phyloP scores from a whole-genome alignment of 2,329 filamentous ascomycete species.

The Thelonectria discophora region DNA sequence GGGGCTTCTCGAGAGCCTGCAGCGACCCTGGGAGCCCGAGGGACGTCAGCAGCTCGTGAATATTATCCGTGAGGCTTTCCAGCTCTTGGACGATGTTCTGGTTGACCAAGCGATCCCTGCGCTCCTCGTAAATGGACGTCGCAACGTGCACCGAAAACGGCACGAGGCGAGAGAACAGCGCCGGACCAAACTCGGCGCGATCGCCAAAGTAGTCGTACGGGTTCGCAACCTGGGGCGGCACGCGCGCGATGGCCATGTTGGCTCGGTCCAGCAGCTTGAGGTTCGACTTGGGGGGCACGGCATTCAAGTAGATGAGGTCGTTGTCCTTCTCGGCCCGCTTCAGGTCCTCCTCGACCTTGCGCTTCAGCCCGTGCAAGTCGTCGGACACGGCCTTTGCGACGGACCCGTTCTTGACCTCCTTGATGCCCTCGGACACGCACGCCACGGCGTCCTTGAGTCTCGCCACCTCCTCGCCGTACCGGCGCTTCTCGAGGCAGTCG shows the following conservation, averaged over 20 bases:
- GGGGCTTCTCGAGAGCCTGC: slow-evolving; percentile 92
- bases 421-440: slow-evolving; percentile 87
- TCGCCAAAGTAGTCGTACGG: slow-evolving; percentile 84
- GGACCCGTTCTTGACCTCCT: slow-evolving; percentile 76
- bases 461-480: slow-evolving; percentile 95
- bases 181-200: slow-evolving; percentile 80
- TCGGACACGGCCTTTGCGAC: slow-evolving; percentile 83
- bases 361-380: slow-evolving; percentile 85
- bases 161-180: slow-evolving; percentile 89
- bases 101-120: slow-evolving; percentile 89
- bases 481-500: slow-evolving; percentile 91
- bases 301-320: slow-evolving; percentile 89
- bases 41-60: slow-evolving; percentile 82
- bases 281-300: slow-evolving; percentile 88
- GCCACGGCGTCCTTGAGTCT: slow-evolving; percentile 81
- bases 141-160: slow-evolving; percentile 96
- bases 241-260: slow-evolving; percentile 83
- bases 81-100: slow-evolving; percentile 86
- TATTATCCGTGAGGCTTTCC: slow-evolving; percentile 79
- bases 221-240: slow-evolving; percentile 83
- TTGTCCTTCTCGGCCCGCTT: slow-evolving; percentile 97
- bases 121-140: slow-evolving; percentile 93
- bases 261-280: slow-evolving; percentile 86
- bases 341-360: slow-evolving; percentile 82
- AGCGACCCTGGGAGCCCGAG: slow-evolving; percentile 91